Evolutionary conservation across 768 basidiomycete genomes (phyloP), one percentile per base, ranked within the genome.

Genomic region (Roridomyces roridus): DNA sequence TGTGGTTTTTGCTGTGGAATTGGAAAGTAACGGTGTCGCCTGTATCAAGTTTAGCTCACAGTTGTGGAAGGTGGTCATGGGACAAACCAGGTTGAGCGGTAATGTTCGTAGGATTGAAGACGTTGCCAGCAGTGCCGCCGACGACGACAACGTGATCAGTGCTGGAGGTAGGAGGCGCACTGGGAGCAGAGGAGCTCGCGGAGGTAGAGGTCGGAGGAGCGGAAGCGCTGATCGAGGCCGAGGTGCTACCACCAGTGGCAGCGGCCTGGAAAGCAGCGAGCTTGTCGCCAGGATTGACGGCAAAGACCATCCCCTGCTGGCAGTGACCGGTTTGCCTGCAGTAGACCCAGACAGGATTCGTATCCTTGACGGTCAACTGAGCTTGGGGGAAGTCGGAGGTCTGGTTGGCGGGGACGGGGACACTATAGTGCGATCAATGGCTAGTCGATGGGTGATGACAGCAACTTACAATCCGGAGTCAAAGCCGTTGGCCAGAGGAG

Each of bases 261-360:
- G 79, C 78, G 18, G 80, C 74, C 65, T 83, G 75, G 79, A 87
- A 88, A 4, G 79, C 78, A 5, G 73, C 67, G 56, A 87, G 80
- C 21, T 83, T 73, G 70, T 74, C 69, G 15, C 80, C 84, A 4
- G 86, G 81, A 66, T 89, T 89, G 63, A 87, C 72, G 23, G 85
- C 82, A 67, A 87, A 85, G 26, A 88, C 86, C 87, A 87, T 88
- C 15, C 86, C 85, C 45, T 68, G 63, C 29, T 73, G 65, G 53
- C 86, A 87, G 67, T 88, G 86, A 46, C 71, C 70, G 15, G 70
- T 68, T 66, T 87, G 86, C 17, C 77, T 72, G 68, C 86, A 87
- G 70, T 77, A 87, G 9, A 84, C 76, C 85, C 85, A 87, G 52
- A 82, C 70, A 3, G 86, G 83, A 51, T 79, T 70, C 4, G 67